Conservation (phyloP, 164 flowering plant species). For the Aristolochia californica region DNA sequence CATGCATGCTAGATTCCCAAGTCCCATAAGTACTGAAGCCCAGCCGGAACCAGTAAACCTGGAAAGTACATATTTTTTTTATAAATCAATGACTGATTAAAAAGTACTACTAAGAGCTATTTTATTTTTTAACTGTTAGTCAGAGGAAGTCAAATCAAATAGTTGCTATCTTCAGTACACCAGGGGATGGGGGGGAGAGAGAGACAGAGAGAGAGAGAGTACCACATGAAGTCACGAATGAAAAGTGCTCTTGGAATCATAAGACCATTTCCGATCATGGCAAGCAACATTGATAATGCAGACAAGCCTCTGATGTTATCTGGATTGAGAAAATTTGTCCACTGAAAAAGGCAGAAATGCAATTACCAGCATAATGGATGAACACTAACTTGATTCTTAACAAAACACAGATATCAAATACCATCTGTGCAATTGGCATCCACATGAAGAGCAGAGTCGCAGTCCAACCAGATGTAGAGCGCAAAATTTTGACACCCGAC, state of each 20-base stretch:
- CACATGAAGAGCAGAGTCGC: slow-evolving; percentile 99
- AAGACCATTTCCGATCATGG: slow-evolving; percentile 94
- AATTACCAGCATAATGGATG: neutral
- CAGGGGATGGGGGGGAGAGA: too few species aligned
- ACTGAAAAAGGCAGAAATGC: slow-evolving; percentile 37
- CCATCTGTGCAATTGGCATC: slow-evolving; percentile 98
- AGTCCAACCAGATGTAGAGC: slow-evolving; percentile 89
- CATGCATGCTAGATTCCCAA: slow-evolving; percentile 75
- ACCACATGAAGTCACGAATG: slow-evolving; percentile 96
- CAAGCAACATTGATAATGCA: slow-evolving; percentile 82
- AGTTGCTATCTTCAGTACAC: too few species aligned
- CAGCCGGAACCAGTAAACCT: slow-evolving; percentile 89
- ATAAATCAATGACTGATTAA: too few species aligned
- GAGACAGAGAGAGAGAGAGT: slow-evolving; percentile 8
- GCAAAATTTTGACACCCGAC: slow-evolving; percentile 59
- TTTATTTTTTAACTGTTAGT: too few species aligned
- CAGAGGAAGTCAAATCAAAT: too few species aligned
- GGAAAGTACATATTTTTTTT: slow-evolving; percentile 3
- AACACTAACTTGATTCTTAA: neutral
- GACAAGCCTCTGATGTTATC: slow-evolving; percentile 95
- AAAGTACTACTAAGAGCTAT: too few species aligned
- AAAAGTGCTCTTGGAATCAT: slow-evolving; percentile 92
- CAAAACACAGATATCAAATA: slow-evolving; percentile 9
- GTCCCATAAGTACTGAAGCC: slow-evolving; percentile 78
- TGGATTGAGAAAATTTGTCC: slow-evolving; percentile 89